Base-by-base conservation (phyloP, 768 basidiomycete genomes). In the Tephrocybe rancida region DNA sequence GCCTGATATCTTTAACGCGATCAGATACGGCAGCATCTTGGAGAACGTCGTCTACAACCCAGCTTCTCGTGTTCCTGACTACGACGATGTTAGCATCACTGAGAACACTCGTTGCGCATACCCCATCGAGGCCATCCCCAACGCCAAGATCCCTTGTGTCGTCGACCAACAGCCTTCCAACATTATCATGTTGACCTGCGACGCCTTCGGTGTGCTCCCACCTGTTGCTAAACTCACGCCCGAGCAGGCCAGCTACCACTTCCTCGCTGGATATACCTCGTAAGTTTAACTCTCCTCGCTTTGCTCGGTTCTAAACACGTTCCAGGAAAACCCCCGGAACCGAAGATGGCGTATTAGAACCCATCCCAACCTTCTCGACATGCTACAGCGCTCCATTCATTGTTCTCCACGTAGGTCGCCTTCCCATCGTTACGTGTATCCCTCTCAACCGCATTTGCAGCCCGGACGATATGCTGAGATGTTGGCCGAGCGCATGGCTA, bases 381-480 rank as follows among this genome's bases (percentile, higher is more conserved):
- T 98, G 97, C 74, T 99, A 98, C 83, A 91, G 90, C 61, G 94
- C 95, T 37, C 97, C 97, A n/a, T 98, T 99, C 84, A 98, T 99
- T 69, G 88, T 98, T 61, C 90, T 97, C 51, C 96, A 97, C 73
- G 86, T 88, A 67, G 35, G 85, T 73, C 22, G n/a, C 22, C 18
- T 29, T 38, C 50, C 52, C 39, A 30, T 48, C 6, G 48, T 41
- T 26, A 44, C 29, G 51, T 16, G 30, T 5, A 14, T 11, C 4
- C 16, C 1, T 11, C 35, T 9, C 41, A 19, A 48, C 48, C 48
- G 16, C 26, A 9, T 47, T n/a, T 60, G 3, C 39, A 88, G 86
- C 95, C 95, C 41, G 84, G 90, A 30, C 89, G 95, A 57, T 99
- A 99, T 72, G 96, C 97, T 37, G 82, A 88, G 71, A 99, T 99